Base-by-base conservation (phyloP, 768 basidiomycete genomes). In the Russula vinacea region DNA sequence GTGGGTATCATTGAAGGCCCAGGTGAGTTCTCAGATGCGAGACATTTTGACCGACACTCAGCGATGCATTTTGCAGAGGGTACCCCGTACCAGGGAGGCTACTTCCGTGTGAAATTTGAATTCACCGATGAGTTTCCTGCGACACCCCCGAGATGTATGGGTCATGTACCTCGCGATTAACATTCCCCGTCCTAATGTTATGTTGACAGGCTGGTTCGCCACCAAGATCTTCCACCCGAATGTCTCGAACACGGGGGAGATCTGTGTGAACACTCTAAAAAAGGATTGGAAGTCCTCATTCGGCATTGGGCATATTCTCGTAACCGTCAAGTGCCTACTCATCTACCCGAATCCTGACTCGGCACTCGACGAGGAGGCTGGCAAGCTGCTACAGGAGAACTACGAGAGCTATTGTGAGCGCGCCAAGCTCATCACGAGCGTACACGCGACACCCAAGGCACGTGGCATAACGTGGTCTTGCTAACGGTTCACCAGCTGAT, bases 191-290 rank as follows among this genome's bases (percentile, higher is more conserved):
- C 24, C 50, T 58, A 53, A 54, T 61, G 14, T 64, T 39, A 1
- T 39, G 8, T 62, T 11, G 9, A 19, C 32, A 96, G 94, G 95
- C 72, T 88, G 91, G 79, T 90, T 97, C 69, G 78, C 82, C 16
- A 97, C 95, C 56, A 97, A 96, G 79, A 95, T 98, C 62, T 98
- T 98, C 76, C 95, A 98, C 71, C 95, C 96, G 0, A 98, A 98
- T 70, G 93, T 98, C 45, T 95, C 94, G 0, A 81, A 83, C 39
- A 75, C 83, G 0, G 94, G 94, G 17, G 94, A 97, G 76, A 98
- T 98, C 69, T 98, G 94, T 74, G 94, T 98, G 16, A 96, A 95
- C 77, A 98, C 94, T 8, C 78, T 98, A 29, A 98, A 97, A 82
- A 96, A 97, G 75, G 94, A 96, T 71, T 98, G 95, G 95, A 90